phyloP scores from a whole-genome alignment of 2,329 filamentous ascomycete species.

The Aspergillus ruber region DNA sequence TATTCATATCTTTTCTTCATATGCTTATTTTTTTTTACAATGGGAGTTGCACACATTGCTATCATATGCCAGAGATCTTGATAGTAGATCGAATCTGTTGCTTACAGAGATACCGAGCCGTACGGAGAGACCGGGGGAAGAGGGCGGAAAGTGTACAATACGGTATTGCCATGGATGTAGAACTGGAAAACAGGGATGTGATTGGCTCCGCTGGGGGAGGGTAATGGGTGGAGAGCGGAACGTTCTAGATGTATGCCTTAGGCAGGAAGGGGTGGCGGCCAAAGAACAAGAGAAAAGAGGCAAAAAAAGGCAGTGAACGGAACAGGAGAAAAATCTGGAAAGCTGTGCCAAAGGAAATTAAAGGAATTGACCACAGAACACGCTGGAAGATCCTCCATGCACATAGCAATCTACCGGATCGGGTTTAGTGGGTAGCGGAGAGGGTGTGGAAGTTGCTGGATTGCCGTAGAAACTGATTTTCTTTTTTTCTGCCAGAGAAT shows the following conservation, averaged over 20 bases:
- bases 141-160: slow-evolving; percentile 6
- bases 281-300: neutral
- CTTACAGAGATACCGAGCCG: too few species aligned
- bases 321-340: neutral
- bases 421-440: slow-evolving; percentile 4
- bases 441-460: slow-evolving; percentile 34
- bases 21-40: neutral
- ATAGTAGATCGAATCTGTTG: slow-evolving; percentile 1
- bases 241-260: slow-evolving; percentile 26
- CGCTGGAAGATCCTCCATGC: slow-evolving; percentile 7
- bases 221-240: slow-evolving; percentile 25
- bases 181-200: neutral
- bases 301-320: neutral
- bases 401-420: neutral
- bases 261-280: slow-evolving; percentile 2
- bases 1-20: slow-evolving; percentile 10
- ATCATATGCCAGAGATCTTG: neutral
- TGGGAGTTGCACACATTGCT: neutral
- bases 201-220: slow-evolving; percentile 11
- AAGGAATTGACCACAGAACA: slow-evolving; percentile 3
- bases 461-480: slow-evolving; percentile 26
- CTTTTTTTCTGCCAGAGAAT: neutral
- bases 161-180: neutral
- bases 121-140: neutral
- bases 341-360: neutral